phyloP scores from a whole-genome alignment of 2,329 filamentous ascomycete genomes.

The Pseudocercospora musae region DNA sequence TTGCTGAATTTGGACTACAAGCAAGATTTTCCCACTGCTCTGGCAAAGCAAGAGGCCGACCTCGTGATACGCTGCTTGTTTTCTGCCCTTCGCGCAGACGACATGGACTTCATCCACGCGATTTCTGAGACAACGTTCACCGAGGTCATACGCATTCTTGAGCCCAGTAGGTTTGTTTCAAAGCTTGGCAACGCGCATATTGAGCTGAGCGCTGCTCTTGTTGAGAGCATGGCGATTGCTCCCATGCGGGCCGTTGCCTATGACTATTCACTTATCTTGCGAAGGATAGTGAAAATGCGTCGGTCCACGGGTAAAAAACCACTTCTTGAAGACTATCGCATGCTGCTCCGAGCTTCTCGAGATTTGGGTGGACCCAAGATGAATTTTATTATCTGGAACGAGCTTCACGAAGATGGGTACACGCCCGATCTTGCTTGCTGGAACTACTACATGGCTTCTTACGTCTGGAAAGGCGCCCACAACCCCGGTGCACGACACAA shows the following conservation, averaged over 20 bases:
- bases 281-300: slow-evolving; percentile 39
- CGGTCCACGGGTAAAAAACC: slow-evolving; percentile 37
- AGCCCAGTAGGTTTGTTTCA: slow-evolving; percentile 54
- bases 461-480: slow-evolving; percentile 43
- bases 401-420: slow-evolving; percentile 40
- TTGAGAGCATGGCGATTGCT: slow-evolving; percentile 42
- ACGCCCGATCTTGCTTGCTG: slow-evolving; percentile 51
- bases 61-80: slow-evolving; percentile 28
- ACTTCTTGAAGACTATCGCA: slow-evolving; percentile 49
- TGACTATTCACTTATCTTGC: slow-evolving; percentile 40
- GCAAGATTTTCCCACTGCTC: slow-evolving; percentile 20
- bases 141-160: slow-evolving; percentile 60
- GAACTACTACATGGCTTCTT: slow-evolving; percentile 53
- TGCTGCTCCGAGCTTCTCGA: slow-evolving; percentile 52
- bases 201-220: slow-evolving; percentile 49
- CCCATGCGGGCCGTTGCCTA: slow-evolving; percentile 39
- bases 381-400: slow-evolving; percentile 48
- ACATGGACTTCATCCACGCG: slow-evolving; percentile 29
- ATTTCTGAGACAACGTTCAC: slow-evolving; percentile 59
- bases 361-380: slow-evolving; percentile 45
- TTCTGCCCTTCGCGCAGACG: slow-evolving; percentile 23
- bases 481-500: slow-evolving; percentile 40
- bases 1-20: slow-evolving; percentile 28
- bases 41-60: slow-evolving; percentile 24
- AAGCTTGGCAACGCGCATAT: slow-evolving; percentile 47